A percentile compares a stretch with the other conserved stretches of the same genome.
These are phyloP conservation scores for Adansonia rubrostipa DNA, from an alignment of 441 rosid species.

Conservation along the genomic window DNA sequence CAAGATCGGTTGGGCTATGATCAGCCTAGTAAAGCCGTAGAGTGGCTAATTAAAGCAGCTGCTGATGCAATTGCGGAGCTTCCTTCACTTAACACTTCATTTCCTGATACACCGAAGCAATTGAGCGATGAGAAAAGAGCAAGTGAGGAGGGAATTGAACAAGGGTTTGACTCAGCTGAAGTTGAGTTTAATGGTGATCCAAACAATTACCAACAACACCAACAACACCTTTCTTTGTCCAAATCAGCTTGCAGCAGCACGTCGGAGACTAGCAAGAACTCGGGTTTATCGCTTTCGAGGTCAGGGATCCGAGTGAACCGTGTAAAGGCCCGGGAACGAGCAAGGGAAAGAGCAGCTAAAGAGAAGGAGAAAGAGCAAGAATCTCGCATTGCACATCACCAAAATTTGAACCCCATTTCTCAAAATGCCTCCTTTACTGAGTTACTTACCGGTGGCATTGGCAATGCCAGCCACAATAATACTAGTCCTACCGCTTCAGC, in stretches of 20 bases:
- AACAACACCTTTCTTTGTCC: constrained; percentile 62
- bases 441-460: constrained; percentile 69
- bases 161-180: constrained; percentile 58
- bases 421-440: constrained; percentile 76
- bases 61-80: constrained; percentile 80
- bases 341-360: constrained; percentile 77
- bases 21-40: constrained; percentile 96
- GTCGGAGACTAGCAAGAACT: constrained; percentile 91
- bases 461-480: constrained; percentile 36
- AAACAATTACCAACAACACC: constrained; percentile 44
- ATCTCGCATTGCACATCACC: constrained; percentile 35
- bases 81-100: constrained; percentile 69
- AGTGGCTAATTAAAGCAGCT: constrained; percentile 90
- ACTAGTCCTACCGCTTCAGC: constrained; percentile 27
- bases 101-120: constrained; percentile 69
- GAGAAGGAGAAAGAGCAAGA: constrained; percentile 78
- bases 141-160: constrained; percentile 46
- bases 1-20: constrained; percentile 95
- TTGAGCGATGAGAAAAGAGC: constrained; percentile 55
- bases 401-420: constrained; percentile 46
- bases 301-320: constrained; percentile 66
- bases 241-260: constrained; percentile 94
- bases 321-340: constrained; percentile 73
- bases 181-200: constrained; percentile 53
- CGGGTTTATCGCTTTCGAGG: constrained; percentile 73